phyloP scores from a whole-genome alignment of 495 filamentous ascomycete genomes.

The Talaromyces adpressus region DNA sequence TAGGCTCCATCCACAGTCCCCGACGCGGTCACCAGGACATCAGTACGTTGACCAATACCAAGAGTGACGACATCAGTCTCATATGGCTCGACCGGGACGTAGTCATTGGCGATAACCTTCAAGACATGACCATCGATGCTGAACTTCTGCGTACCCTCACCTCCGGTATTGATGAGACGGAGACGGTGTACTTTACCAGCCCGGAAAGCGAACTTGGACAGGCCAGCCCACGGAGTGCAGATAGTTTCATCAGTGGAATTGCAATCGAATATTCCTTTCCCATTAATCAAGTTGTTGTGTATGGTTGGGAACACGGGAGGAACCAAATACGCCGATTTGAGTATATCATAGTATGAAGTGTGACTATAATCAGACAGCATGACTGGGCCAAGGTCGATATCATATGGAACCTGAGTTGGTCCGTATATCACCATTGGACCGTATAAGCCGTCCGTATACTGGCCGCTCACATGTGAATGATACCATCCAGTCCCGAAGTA shows the following conservation, averaged over 20 bases:
- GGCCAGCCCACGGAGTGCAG: neutral
- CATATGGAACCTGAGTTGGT: neutral
- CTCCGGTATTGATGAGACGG: conserved; percentile 50
- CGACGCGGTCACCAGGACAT: conserved; percentile 49
- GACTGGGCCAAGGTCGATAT: neutral
- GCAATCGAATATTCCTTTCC: neutral
- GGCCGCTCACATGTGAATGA: conserved; percentile 51
- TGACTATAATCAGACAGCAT: neutral
- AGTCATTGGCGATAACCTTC: conserved; percentile 38
- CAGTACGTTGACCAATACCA: conserved; percentile 44
- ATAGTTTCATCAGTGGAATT: neutral
- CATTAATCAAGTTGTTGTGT: neutral
- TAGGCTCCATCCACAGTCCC: conserved; percentile 17
- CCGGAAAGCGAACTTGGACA: conserved; percentile 1
- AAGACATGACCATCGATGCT: conserved; percentile 32
- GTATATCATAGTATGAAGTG: neutral
- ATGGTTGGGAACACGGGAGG: neutral
- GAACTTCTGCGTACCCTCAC: conserved; percentile 39
- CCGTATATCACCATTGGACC: conserved; percentile 8
- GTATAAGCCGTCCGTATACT: conserved; percentile 45
- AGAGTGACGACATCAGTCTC: conserved; percentile 19
- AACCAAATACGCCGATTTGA: neutral
- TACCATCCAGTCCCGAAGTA: conserved; percentile 55
- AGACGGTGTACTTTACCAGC: conserved; percentile 44
- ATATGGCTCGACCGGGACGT: conserved; percentile 32